These are phyloP conservation scores for Syzygium oleosum DNA, from an alignment of 345 rosid genomes.

Conservation along the genomic window DNA sequence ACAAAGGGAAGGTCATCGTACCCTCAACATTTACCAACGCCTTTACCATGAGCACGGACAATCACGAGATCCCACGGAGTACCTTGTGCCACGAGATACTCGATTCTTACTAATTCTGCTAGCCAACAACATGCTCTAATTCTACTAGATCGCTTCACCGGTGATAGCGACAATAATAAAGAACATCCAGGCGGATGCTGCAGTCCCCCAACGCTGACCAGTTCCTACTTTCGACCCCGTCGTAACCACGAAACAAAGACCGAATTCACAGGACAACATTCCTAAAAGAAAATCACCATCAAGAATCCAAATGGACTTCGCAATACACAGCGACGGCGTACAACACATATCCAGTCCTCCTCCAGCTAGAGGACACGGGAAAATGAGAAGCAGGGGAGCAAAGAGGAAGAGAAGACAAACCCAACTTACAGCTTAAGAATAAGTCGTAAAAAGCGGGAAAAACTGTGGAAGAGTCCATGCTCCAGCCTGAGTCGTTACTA, in stretches of 20 bases:
- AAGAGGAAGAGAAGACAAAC: background rate
- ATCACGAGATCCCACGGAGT: background rate
- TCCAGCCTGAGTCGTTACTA: conserved; percentile 67
- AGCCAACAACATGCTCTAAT: background rate
- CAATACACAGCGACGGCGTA: background rate
- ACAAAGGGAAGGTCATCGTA: background rate
- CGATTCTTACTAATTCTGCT: background rate
- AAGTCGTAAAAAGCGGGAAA: background rate
- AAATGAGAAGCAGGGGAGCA: background rate
- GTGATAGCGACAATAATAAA: background rate
- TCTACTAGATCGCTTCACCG: background rate
- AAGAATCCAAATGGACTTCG: background rate
- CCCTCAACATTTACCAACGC: background rate
- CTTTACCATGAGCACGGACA: background rate
- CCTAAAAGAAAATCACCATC: background rate
- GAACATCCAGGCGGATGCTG: background rate
- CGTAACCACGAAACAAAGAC: background rate
- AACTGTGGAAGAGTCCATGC: conserved; percentile 71
- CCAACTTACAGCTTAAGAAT: conserved; percentile 16
- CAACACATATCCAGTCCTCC: too few relatives aligned
- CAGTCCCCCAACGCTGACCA: background rate
- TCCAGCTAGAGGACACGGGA: background rate
- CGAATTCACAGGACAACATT: background rate
- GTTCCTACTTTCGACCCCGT: background rate
- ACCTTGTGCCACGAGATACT: background rate